A percentile compares a stretch with the other conserved stretches of the same genome.
Evolutionary conservation across 176 grass and related monocot genomes (phyloP).

Genomic region (Bromus sterilis): DNA sequence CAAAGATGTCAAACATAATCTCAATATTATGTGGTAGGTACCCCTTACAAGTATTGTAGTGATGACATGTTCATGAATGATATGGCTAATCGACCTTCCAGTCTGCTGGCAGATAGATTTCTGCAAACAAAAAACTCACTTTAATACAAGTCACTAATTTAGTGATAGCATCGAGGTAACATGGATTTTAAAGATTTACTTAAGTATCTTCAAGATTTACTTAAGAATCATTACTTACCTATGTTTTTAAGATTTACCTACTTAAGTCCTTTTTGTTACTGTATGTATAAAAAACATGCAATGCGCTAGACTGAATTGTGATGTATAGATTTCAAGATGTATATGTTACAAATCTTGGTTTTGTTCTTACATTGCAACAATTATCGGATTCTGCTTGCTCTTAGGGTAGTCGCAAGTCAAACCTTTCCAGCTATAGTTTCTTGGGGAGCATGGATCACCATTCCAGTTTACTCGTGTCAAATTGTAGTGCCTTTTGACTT

Average conservation of each 20-base stretch:
- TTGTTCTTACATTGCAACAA: neutral
- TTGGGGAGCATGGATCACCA: constrained; percentile 31
- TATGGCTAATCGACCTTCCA: neutral
- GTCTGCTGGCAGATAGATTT: neutral
- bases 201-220: too few species aligned
- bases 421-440: neutral
- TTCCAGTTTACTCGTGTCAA: neutral
- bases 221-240: too few species aligned
- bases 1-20: neutral
- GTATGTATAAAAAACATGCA: neutral
- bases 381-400: neutral
- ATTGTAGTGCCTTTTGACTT: neutral
- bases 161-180: too few species aligned
- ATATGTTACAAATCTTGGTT: neutral
- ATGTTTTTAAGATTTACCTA: too few species aligned
- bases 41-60: neutral
- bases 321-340: neutral
- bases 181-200: too few species aligned
- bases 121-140: neutral
- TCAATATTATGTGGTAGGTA: neutral
- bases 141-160: too few species aligned
- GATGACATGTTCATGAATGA: neutral
- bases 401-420: constrained; percentile 1
- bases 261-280: too few species aligned
- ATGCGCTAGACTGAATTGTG: neutral